phyloP scores from a whole-genome alignment of 768 basidiomycete species.

The Kwoniella dendrophila region DNA sequence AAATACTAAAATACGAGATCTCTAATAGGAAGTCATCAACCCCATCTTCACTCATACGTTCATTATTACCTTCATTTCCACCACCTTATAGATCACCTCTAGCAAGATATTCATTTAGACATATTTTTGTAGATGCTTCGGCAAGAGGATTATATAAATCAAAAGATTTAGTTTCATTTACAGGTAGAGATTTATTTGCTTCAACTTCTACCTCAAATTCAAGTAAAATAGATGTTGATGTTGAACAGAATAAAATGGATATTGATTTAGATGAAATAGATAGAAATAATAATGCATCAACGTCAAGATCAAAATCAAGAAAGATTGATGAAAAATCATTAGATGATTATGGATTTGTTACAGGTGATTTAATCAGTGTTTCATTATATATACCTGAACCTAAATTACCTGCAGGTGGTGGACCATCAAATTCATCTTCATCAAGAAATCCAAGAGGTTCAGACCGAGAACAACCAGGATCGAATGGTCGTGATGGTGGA shows the following conservation, averaged over 20 bases:
- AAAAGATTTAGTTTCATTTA: constrained; percentile 43
- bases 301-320: background rate
- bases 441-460: background rate
- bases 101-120: constrained; percentile 46
- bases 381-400: constrained; percentile 40
- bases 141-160: constrained; percentile 42
- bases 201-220: background rate
- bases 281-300: background rate
- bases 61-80: constrained; percentile 44
- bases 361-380: constrained; percentile 46
- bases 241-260: constrained; percentile 19
- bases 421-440: too few species aligned
- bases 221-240: background rate
- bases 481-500: background rate
- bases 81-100: constrained; percentile 46
- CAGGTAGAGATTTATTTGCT: constrained; percentile 40
- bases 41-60: constrained; percentile 41
- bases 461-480: background rate
- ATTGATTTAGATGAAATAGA: constrained; percentile 33
- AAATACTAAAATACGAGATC: background rate
- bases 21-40: constrained; percentile 45
- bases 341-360: constrained; percentile 45
- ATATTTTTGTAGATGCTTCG: constrained; percentile 50
- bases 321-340: constrained; percentile 46
- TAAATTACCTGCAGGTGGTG: constrained; percentile 28